Conservation (phyloP, 2,329 filamentous ascomycete genomes). For the Trichophyton benhamiae region DNA sequence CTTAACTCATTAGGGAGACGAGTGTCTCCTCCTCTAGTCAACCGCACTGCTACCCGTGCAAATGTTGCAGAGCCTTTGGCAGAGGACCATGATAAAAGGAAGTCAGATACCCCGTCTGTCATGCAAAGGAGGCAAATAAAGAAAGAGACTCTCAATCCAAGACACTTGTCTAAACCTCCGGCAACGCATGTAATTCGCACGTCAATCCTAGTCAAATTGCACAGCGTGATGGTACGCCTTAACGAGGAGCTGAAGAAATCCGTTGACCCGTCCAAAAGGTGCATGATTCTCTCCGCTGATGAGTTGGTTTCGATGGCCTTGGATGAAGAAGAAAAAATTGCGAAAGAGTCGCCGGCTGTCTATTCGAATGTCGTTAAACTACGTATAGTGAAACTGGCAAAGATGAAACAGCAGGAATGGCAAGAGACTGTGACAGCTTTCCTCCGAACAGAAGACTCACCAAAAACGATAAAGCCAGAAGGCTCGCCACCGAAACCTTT, state of each 20-base stretch:
- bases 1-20: slow-evolving; percentile 18
- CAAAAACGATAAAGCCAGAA: background rate
- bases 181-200: slow-evolving; percentile 31
- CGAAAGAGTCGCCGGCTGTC: slow-evolving; percentile 53
- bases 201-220: slow-evolving; percentile 33
- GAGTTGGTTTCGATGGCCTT: slow-evolving; percentile 36
- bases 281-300: slow-evolving; percentile 29
- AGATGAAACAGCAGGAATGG: slow-evolving; percentile 64
- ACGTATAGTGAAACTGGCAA: slow-evolving; percentile 61
- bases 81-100: background rate
- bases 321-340: slow-evolving; percentile 63
- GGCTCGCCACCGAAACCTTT: slow-evolving; percentile 33
- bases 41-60: background rate
- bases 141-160: slow-evolving; percentile 34
- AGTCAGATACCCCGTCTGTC: background rate
- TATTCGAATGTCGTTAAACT: slow-evolving; percentile 80
- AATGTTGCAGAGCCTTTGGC: background rate
- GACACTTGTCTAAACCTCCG: slow-evolving; percentile 34
- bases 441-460: slow-evolving; percentile 15
- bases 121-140: slow-evolving; percentile 20
- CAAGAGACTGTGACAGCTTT: slow-evolving; percentile 45
- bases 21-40: slow-evolving; percentile 23
- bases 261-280: slow-evolving; percentile 20
- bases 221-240: slow-evolving; percentile 31
- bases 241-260: slow-evolving; percentile 29